Conservation (phyloP, 1,284 basidiomycete species). For the Naganishia sp. region DNA sequence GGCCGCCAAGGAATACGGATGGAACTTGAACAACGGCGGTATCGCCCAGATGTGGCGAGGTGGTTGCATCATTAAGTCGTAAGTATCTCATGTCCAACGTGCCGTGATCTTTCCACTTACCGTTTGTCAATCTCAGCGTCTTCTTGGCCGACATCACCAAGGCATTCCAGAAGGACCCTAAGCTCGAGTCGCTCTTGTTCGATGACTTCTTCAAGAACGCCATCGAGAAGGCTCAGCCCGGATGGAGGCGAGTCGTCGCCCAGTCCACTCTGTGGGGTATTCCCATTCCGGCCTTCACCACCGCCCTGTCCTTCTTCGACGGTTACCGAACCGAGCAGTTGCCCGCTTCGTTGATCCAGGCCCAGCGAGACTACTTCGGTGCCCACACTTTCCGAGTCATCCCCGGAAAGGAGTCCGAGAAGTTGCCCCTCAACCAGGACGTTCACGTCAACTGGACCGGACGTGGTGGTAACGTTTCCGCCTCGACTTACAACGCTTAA, state of each 20-base stretch:
- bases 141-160: slow-evolving; percentile 91
- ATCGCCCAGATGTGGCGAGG: slow-evolving; percentile 99
- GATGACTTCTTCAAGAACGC: slow-evolving; percentile 98
- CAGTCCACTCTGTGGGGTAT: slow-evolving; percentile 98
- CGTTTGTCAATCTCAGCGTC: slow-evolving; percentile 64
- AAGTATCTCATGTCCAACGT: slow-evolving; percentile 12
- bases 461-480: slow-evolving; percentile 89
- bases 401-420: slow-evolving; percentile 81
- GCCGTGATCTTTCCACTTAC: slow-evolving; percentile 1
- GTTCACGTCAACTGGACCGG: slow-evolving; percentile 77
- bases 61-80: slow-evolving; percentile 93
- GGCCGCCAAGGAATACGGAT: slow-evolving; percentile 87
- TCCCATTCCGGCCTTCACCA: slow-evolving; percentile 92
- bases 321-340: slow-evolving; percentile 86
- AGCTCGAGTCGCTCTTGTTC: slow-evolving; percentile 91
- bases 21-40: slow-evolving; percentile 72
- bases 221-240: slow-evolving; percentile 90
- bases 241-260: slow-evolving; percentile 96
- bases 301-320: slow-evolving; percentile 98
- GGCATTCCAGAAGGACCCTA: slow-evolving; percentile 80
- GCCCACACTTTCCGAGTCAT: slow-evolving; percentile 93
- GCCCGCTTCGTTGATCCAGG: slow-evolving; percentile 93
- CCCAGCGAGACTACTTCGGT: slow-evolving; percentile 70
- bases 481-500: slow-evolving; percentile 88
- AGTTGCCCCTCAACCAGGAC: slow-evolving; percentile 76